A percentile compares a stretch with the other conserved stretches of the same genome.
Conservation (phyloP, 2,329 filamentous ascomycete genomes). For the Cordyceps sp. region DNA sequence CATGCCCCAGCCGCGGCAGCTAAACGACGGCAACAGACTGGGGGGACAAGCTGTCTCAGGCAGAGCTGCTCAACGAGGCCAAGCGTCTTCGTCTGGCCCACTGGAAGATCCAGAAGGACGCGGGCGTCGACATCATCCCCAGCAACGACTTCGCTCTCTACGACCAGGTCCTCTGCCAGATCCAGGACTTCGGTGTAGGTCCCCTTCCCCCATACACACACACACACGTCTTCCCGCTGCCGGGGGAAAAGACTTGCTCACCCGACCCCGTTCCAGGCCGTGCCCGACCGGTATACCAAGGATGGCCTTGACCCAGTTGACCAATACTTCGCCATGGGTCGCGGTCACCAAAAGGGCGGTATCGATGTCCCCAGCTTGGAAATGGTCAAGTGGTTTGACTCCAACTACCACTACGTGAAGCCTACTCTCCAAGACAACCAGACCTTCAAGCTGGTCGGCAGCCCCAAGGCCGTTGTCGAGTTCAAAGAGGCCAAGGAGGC, state of each 20-base stretch:
- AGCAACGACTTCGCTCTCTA: slow-evolving; percentile 99
- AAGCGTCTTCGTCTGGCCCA: slow-evolving; percentile 93
- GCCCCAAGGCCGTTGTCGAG: slow-evolving; percentile 86
- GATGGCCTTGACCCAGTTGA: slow-evolving; percentile 77
- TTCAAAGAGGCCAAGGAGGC: slow-evolving; percentile 97
- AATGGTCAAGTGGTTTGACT: slow-evolving; percentile 99
- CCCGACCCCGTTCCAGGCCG: slow-evolving; percentile 39
- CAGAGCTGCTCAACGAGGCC: slow-evolving; percentile 81
- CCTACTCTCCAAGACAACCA: slow-evolving; percentile 95
- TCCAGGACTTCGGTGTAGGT: slow-evolving; percentile 89
- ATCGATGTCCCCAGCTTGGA: slow-evolving; percentile 88
- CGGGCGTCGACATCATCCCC: slow-evolving; percentile 92
- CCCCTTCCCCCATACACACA: background rate
- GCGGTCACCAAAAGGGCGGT: slow-evolving; percentile 90
- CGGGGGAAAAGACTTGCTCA: too few relatives aligned
- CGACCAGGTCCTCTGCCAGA: slow-evolving; percentile 94
- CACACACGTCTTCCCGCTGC: too few relatives aligned
- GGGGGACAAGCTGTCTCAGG: slow-evolving; percentile 84
- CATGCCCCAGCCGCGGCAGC: slow-evolving; percentile 5
- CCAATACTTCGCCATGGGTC: slow-evolving; percentile 99
- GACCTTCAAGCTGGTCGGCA: slow-evolving; percentile 73
- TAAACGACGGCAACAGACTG: slow-evolving; percentile 35
- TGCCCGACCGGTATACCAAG: slow-evolving; percentile 86
- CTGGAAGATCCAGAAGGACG: slow-evolving; percentile 99
- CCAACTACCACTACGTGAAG: slow-evolving; percentile 99